Evolutionary conservation across 2,329 filamentous ascomycete genomes (phyloP).

Genomic region (Mycocentrospora acerina): DNA sequence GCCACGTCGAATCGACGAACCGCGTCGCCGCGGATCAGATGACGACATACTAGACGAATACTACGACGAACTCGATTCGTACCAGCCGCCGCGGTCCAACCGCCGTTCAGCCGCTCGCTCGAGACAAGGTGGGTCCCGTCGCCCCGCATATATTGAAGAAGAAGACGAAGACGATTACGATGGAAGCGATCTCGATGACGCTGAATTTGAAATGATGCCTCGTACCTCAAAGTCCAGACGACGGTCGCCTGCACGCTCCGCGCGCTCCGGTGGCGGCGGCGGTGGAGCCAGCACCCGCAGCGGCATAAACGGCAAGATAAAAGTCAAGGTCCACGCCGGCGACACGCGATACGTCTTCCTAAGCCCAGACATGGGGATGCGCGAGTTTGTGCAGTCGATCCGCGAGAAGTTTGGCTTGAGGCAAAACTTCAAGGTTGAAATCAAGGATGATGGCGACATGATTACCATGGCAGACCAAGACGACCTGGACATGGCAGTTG

Average conservation of each 20-base stretch:
- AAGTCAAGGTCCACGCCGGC: conserved; percentile 83
- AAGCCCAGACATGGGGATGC: conserved; percentile 68
- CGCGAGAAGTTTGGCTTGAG: conserved; percentile 82
- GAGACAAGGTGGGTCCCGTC: conserved; percentile 43
- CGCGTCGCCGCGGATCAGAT: conserved; percentile 41
- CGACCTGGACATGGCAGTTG: conserved; percentile 85
- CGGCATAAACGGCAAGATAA: conserved; percentile 59
- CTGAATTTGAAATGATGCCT: conserved; percentile 77
- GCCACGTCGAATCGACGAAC: conserved; percentile 23
- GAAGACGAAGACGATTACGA: conserved; percentile 74
- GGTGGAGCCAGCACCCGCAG: conserved; percentile 52
- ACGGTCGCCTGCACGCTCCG: conserved; percentile 46
- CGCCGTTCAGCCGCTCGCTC: conserved; percentile 31
- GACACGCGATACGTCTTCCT: conserved; percentile 95
- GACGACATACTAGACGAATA: conserved; percentile 57
- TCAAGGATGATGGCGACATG: conserved; percentile 89
- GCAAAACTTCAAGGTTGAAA: conserved; percentile 83
- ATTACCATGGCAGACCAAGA: conserved; percentile 97
- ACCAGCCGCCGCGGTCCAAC: conserved; percentile 44
- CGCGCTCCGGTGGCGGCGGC: conserved; percentile 44
- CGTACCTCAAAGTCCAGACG: conserved; percentile 41
- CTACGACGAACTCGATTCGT: conserved; percentile 66
- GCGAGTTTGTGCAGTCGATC: conserved; percentile 76
- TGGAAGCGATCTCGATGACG: conserved; percentile 72
- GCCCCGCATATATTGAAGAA: conserved; percentile 72